Percentiles rank a stretch among this genome's conserved stretches.
Conservation (phyloP, 108 stramenopile species). For the Poteriospumella lacustris region DNA sequence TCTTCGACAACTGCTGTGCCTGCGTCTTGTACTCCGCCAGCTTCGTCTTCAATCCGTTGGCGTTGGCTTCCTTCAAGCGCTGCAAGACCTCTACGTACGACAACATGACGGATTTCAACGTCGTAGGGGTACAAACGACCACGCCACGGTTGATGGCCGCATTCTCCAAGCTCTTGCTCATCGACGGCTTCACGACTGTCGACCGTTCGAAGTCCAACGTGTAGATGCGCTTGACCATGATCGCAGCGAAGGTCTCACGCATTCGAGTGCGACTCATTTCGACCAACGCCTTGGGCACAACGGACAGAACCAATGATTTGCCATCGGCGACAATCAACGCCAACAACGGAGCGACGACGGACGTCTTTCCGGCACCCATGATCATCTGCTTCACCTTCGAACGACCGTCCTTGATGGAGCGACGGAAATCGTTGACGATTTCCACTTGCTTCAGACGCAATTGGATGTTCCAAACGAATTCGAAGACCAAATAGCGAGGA, state of each 20-base stretch:
- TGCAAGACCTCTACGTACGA: slow-evolving; percentile 34
- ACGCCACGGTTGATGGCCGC: slow-evolving; percentile 31
- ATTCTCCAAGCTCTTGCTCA: neutral
- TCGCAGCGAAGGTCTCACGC: slow-evolving; percentile 26
- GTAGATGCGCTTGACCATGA: slow-evolving; percentile 33
- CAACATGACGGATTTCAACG: slow-evolving; percentile 38
- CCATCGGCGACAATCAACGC: slow-evolving; percentile 43
- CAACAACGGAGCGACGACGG: slow-evolving; percentile 39
- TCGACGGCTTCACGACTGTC: neutral
- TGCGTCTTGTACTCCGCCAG: slow-evolving; percentile 27
- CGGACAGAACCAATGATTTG: slow-evolving; percentile 26
- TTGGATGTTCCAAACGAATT: slow-evolving; percentile 32
- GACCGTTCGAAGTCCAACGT: slow-evolving; percentile 35
- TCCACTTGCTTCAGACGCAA: slow-evolving; percentile 41
- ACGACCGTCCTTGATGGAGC: neutral
- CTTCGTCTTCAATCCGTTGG: neutral
- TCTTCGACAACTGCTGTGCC: slow-evolving; percentile 28
- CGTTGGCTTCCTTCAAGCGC: neutral
- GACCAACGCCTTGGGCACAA: slow-evolving; percentile 40
- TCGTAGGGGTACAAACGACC: slow-evolving; percentile 32
- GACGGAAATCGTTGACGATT: slow-evolving; percentile 22
- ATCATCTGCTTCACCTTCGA: slow-evolving; percentile 42
- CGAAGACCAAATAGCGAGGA: slow-evolving; percentile 43
- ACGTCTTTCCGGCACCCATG: slow-evolving; percentile 48
- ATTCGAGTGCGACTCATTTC: slow-evolving; percentile 30